Evolutionary conservation across 2,329 filamentous ascomycete genomes (phyloP).

Genomic region (Fusarium illudens): DNA sequence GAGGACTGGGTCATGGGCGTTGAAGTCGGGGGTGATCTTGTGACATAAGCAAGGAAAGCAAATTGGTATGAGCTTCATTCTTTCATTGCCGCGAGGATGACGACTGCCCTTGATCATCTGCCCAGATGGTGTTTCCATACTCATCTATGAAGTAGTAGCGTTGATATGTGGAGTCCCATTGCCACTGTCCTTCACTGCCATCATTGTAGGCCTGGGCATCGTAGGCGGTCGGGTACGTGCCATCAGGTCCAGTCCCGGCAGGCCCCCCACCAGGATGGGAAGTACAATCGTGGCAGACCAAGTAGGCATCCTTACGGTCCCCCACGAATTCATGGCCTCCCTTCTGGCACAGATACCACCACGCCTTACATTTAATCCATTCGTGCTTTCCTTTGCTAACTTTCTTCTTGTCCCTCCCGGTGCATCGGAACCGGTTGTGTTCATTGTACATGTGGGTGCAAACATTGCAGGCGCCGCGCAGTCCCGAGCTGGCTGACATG

Average conservation of each 20-base stretch:
- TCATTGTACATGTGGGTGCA: too few species aligned
- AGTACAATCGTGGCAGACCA: background rate
- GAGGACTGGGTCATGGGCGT: background rate
- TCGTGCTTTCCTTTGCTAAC: too few species aligned
- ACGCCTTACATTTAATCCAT: too few species aligned
- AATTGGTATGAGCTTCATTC: background rate
- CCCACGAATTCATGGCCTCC: too few species aligned
- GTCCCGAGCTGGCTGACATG: too few species aligned
- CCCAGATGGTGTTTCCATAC: background rate
- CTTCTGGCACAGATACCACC: too few species aligned
- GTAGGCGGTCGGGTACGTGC: background rate
- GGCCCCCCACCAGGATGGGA: background rate
- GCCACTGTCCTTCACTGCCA: background rate
- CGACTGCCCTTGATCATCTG: background rate
- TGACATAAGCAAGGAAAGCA: background rate
- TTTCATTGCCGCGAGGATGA: background rate
- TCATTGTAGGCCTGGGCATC: background rate
- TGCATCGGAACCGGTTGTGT: too few species aligned
- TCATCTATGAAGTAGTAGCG: background rate
- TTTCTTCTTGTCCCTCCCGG: too few species aligned
- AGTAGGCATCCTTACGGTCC: background rate
- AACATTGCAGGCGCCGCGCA: too few species aligned
- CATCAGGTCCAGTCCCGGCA: background rate
- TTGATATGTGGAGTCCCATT: background rate
- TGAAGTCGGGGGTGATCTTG: background rate